Evolutionary conservation across 2,329 filamentous ascomycete species (phyloP), one percentile per base, ranked within the genome.

Genomic region (Colletotrichum simmondsii): DNA sequence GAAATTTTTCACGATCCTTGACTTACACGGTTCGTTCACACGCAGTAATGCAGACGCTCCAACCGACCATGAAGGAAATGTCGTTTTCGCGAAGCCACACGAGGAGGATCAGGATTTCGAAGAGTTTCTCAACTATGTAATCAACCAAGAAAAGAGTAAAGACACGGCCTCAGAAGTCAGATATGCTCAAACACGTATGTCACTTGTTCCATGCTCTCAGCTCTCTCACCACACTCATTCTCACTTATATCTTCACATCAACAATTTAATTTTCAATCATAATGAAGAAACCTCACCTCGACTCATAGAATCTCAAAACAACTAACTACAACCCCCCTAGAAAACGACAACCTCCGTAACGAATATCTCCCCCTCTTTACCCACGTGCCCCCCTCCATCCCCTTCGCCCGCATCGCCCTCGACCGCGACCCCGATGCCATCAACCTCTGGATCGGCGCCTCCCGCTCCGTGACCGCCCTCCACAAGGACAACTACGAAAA

Each of bases 401-500:
- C 92, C 1, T 97, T 93, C 80, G 94, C 93, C 0, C 89, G 92
- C 32, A 91, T 94, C 73, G 93, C 93, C 0, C 88, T 96, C 0
- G 72, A 71, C 59, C 84, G 88, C 52, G 78, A 83, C 0, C 92
- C 94, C 0, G 94, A 97, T 75, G 94, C 94, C 16, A 89, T 95
- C 74, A 97, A 97, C 79, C 87, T 97, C 78, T 96, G 94, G 94
- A 91, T 97, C 62, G 94, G 94, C 66, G 93, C 94, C 82, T 90
- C 90, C 1, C 86, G 85, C 49, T 93, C 91, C 30, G 86, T 89
- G 1, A 95, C 94, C 0, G 92, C 92, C 0, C 81, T 95, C 66
- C 94, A 97, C 83, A 93, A 93, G 78, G 94, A 97, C 82, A 93
- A 93, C 77, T 96, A 95, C 80, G 94, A 97, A 81, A 97, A 97